phyloP scores from a whole-genome alignment of 345 rosid genomes.

The Pistacia vera region DNA sequence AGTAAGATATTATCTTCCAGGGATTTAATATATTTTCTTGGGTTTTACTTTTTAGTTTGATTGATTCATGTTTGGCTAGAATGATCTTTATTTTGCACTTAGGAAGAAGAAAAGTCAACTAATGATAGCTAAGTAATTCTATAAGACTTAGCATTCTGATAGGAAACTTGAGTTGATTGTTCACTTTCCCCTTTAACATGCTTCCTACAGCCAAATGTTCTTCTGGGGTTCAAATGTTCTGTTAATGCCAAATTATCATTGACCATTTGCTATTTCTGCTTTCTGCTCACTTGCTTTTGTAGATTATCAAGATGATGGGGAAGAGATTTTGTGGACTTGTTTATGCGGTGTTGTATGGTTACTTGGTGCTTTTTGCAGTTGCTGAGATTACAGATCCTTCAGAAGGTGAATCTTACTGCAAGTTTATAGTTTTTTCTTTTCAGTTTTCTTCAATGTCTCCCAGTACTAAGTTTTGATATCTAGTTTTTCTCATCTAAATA shows the following conservation, averaged over 20 bases:
- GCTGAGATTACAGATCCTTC: slow-evolving; percentile 54
- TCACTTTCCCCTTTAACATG: background rate
- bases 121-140: background rate
- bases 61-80: background rate
- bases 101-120: background rate
- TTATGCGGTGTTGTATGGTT: slow-evolving; percentile 34
- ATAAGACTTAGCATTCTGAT: background rate
- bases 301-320: slow-evolving; percentile 36
- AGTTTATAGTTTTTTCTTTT: background rate
- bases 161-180: background rate
- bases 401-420: slow-evolving; percentile 49
- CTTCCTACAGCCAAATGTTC: background rate
- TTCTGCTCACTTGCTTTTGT: slow-evolving; percentile 9
- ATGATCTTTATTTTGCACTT: background rate
- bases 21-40: background rate
- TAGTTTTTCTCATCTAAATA: background rate
- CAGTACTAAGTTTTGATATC: background rate
- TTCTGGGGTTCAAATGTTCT: background rate
- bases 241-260: background rate
- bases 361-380: slow-evolving; percentile 31
- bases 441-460: background rate
- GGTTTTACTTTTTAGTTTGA: background rate
- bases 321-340: slow-evolving; percentile 22
- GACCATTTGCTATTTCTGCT: background rate
- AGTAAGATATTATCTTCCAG: background rate